A percentile compares a stretch with the other conserved stretches of the same genome.
Conservation (phyloP, 768 basidiomycete species). For the Mycena indigotica region DNA sequence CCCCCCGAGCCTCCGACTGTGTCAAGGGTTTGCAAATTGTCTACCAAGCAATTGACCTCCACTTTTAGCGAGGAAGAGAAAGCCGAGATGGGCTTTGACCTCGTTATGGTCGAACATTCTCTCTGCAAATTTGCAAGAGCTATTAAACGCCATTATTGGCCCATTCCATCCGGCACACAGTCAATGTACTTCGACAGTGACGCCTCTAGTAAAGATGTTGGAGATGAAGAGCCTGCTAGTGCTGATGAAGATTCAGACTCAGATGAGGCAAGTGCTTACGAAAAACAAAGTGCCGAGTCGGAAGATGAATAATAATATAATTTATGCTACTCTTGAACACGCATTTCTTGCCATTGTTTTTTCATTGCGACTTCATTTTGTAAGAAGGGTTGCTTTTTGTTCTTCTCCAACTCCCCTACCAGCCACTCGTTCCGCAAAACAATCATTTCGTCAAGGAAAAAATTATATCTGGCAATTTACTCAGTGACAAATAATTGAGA, state of each 20-base stretch:
- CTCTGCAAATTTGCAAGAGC: neutral
- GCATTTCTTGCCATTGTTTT: too few species aligned
- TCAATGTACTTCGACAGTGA: too few species aligned
- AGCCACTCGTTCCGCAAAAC: neutral
- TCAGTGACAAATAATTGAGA: too few species aligned
- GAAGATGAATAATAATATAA: too few species aligned
- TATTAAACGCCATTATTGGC: neutral
- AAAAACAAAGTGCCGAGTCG: too few species aligned
- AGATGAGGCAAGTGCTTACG: too few species aligned
- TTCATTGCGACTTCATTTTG: too few species aligned
- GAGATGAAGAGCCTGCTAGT: too few species aligned
- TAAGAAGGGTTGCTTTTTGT: neutral
- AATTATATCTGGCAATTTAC: neutral
- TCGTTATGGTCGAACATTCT: neutral
- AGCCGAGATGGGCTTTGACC: neutral
- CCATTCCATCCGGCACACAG: neutral
- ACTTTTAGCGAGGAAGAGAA: neutral
- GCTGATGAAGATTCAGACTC: too few species aligned
- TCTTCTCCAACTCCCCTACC: neutral
- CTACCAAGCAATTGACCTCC: neutral
- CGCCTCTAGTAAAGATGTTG: too few species aligned
- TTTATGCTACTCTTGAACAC: too few species aligned
- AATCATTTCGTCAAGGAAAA: slow-evolving; percentile 4
- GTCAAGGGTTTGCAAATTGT: neutral
- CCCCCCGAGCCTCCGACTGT: neutral